A percentile compares a stretch with the other conserved stretches of the same genome.
These are phyloP conservation scores for Globisporangium ultimum DNA, from an alignment of 352 stramenopile species.

Conservation along the genomic window DNA sequence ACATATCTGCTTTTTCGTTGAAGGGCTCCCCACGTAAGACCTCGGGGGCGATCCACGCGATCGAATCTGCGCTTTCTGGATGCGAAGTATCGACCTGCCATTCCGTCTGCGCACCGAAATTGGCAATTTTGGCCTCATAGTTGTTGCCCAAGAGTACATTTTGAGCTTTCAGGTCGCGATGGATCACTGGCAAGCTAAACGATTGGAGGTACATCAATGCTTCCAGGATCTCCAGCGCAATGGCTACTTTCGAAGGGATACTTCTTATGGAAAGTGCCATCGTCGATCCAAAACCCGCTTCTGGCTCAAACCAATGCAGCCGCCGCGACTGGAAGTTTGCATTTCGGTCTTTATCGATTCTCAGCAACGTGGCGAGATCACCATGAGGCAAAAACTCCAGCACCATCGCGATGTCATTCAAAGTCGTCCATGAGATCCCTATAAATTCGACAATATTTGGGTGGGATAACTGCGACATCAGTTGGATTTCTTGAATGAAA, in stretches of 20 bases:
- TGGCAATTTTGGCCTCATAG: constrained; percentile 74
- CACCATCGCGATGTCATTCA: constrained; percentile 7
- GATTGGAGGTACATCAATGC: constrained; percentile 82
- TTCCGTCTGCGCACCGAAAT: constrained; percentile 82
- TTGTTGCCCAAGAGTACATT: constrained; percentile 65
- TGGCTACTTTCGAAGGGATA: constrained; percentile 30
- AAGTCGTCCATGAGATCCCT: constrained; percentile 5
- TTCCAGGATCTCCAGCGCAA: constrained; percentile 75
- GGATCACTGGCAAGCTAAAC: constrained; percentile 79
- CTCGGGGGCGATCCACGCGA: constrained; percentile 83
- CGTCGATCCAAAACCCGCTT: background rate
- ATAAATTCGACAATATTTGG: constrained; percentile 11
- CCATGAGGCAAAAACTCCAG: constrained; percentile 13
- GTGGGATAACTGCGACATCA: constrained; percentile 8
- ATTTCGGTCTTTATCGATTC: constrained; percentile 11
- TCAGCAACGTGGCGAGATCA: constrained; percentile 3
- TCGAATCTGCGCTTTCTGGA: constrained; percentile 80
- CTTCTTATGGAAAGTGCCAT: constrained; percentile 1
- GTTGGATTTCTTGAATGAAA: constrained; percentile 9
- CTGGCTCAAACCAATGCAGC: constrained; percentile 9
- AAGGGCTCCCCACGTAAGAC: constrained; percentile 79
- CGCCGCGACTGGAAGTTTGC: constrained; percentile 8
- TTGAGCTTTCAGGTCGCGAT: constrained; percentile 76
- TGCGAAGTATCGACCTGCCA: constrained; percentile 76
- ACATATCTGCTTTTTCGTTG: constrained; percentile 84